These are phyloP conservation scores for Alternaria sp. DNA, from an alignment of 2,329 filamentous ascomycete species.

Conservation along the genomic window DNA sequence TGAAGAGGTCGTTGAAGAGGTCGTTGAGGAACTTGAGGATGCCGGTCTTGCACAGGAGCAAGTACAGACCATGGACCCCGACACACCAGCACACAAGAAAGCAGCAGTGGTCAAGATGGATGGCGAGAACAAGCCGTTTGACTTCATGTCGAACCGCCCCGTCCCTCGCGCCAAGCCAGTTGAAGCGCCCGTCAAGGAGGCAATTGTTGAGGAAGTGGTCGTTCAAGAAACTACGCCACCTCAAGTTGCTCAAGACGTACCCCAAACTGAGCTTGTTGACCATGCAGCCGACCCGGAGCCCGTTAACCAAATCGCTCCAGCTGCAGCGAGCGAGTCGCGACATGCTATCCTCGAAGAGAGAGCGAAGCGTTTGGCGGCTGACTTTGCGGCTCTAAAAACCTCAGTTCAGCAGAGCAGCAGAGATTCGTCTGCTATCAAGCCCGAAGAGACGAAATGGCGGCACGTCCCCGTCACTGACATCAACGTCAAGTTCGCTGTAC, in stretches of 20 bases:
- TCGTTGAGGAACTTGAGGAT: slow-evolving; percentile 19
- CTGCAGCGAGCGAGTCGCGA: slow-evolving; percentile 10
- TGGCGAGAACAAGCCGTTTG: slow-evolving; percentile 39
- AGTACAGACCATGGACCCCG: slow-evolving; percentile 34
- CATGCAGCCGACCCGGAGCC: slow-evolving; percentile 4
- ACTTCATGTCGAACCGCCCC: slow-evolving; percentile 47
- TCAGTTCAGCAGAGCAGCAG: slow-evolving; percentile 17
- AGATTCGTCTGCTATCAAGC: slow-evolving; percentile 7
- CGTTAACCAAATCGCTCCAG: slow-evolving; percentile 2
- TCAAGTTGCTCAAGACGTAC: neutral
- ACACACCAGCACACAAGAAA: slow-evolving; percentile 32
- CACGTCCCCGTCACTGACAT: slow-evolving; percentile 36
- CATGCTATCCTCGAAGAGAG: slow-evolving; percentile 22
- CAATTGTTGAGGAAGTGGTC: slow-evolving; percentile 26
- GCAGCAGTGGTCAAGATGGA: slow-evolving; percentile 39
- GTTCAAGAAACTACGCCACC: slow-evolving; percentile 1
- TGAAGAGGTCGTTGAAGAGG: slow-evolving; percentile 32
- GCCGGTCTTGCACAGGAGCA: slow-evolving; percentile 16
- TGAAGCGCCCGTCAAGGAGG: slow-evolving; percentile 48
- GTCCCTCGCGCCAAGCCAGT: slow-evolving; percentile 36
- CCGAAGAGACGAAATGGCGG: slow-evolving; percentile 32
- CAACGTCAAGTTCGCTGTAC: slow-evolving; percentile 46
- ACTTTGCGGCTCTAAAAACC: slow-evolving; percentile 22
- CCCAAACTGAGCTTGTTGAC: neutral
- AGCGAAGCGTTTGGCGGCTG: slow-evolving; percentile 18